These are phyloP conservation scores for Kuraishia piskuri DNA, from an alignment of 805 yeast species.

Conservation along the genomic window DNA sequence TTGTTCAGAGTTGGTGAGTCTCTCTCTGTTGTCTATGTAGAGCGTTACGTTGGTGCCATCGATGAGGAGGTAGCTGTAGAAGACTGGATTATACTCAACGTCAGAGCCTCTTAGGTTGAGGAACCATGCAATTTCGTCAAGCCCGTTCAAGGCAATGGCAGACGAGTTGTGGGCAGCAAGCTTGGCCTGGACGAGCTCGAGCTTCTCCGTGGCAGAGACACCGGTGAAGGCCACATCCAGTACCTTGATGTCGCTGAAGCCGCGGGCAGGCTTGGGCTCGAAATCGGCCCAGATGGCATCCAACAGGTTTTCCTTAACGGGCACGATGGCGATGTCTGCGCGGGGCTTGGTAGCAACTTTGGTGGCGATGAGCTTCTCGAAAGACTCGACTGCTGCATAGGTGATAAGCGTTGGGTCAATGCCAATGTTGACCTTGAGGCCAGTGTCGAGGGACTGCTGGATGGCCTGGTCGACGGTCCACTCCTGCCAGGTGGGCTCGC, in stretches of 20 bases:
- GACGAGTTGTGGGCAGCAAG: slow-evolving; percentile 23
- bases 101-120: slow-evolving; percentile 51
- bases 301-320: slow-evolving; percentile 39
- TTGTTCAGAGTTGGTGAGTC: slow-evolving; percentile 24
- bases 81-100: slow-evolving; percentile 80
- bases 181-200: slow-evolving; percentile 32
- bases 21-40: slow-evolving; percentile 30
- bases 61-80: slow-evolving; percentile 57
- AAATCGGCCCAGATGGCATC: slow-evolving; percentile 41
- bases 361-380: slow-evolving; percentile 23
- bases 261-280: slow-evolving; percentile 56
- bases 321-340: slow-evolving; percentile 31
- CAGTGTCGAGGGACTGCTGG: slow-evolving; percentile 39
- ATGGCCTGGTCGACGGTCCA: slow-evolving; percentile 46
- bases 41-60: slow-evolving; percentile 28
- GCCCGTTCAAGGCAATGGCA: slow-evolving; percentile 25
- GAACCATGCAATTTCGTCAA: slow-evolving; percentile 48
- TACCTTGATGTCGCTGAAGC: slow-evolving; percentile 37
- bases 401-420: slow-evolving; percentile 44
- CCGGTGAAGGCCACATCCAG: slow-evolving; percentile 58
- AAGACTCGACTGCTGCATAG: slow-evolving; percentile 22
- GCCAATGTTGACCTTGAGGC: slow-evolving; percentile 23
- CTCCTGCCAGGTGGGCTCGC: slow-evolving; percentile 48
- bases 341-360: slow-evolving; percentile 13
- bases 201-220: slow-evolving; percentile 48